A percentile compares a stretch with the other conserved stretches of the same genome.
These are phyloP conservation scores for Fusarium kyushuense DNA, from an alignment of 2,329 filamentous ascomycete species.

Conservation along the genomic window DNA sequence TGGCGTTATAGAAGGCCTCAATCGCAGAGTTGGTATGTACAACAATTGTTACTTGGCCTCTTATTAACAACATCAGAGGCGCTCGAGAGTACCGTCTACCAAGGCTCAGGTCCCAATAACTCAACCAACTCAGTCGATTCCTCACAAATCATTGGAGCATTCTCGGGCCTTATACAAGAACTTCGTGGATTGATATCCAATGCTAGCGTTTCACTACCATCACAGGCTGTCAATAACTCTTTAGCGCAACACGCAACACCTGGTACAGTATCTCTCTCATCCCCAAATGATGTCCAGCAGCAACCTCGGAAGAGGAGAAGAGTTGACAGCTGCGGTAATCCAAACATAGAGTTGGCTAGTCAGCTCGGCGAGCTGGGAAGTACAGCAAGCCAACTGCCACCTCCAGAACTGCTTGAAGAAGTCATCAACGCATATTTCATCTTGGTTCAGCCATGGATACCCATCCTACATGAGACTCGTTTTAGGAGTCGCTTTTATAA, in stretches of 20 bases:
- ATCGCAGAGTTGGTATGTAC: slow-evolving; percentile 29
- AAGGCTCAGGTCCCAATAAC: not conserved
- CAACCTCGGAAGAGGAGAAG: slow-evolving; percentile 35
- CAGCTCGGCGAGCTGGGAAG: slow-evolving; percentile 31
- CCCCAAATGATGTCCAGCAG: slow-evolving; percentile 1
- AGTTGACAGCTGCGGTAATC: slow-evolving; percentile 41
- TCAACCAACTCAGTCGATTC: slow-evolving; percentile 4
- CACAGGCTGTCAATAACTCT: not conserved
- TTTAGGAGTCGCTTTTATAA: slow-evolving; percentile 40
- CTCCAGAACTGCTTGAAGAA: slow-evolving; percentile 37
- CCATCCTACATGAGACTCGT: slow-evolving; percentile 37
- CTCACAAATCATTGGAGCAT: slow-evolving; percentile 28
- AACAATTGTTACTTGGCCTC: too few species aligned
- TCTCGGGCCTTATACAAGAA: slow-evolving; percentile 37
- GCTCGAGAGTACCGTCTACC: slow-evolving; percentile 31
- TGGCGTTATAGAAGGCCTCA: slow-evolving; percentile 31
- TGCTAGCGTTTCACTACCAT: not conserved
- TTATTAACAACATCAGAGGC: slow-evolving; percentile 24
- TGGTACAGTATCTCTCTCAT: not conserved
- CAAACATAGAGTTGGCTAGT: slow-evolving; percentile 39
- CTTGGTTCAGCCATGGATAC: slow-evolving; percentile 42
- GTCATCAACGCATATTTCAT: slow-evolving; percentile 40
- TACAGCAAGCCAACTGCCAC: slow-evolving; percentile 20
- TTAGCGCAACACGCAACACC: slow-evolving; percentile 8
- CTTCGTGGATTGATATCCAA: slow-evolving; percentile 26